Evolutionary conservation across 164 flowering plant species (phyloP).

Genomic region (Buxus sempervirens): DNA sequence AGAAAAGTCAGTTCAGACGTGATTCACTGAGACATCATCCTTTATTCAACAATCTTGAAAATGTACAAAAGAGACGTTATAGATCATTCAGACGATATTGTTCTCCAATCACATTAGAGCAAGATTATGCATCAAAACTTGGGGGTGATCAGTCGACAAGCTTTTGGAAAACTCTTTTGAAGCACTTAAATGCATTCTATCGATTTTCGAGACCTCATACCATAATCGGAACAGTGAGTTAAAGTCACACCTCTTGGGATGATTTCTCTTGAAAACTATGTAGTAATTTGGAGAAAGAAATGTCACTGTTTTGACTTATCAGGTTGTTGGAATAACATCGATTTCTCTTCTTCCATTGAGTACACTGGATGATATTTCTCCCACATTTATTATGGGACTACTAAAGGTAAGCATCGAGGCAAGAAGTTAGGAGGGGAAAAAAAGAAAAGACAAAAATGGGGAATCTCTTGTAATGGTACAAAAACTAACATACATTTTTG

Average conservation of each 20-base stretch:
- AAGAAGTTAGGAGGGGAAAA: too few species aligned
- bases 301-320: not conserved
- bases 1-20: not conserved
- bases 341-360: constrained; percentile 41
- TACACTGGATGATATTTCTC: constrained; percentile 23
- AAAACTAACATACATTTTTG: not conserved
- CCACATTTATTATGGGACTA: constrained; percentile 25
- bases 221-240: constrained; percentile 39
- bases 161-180: not conserved
- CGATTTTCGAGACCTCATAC: constrained; percentile 40
- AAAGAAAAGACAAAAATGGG: not conserved
- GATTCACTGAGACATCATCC: constrained; percentile 2
- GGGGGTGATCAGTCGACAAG: constrained; percentile 9
- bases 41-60: not conserved
- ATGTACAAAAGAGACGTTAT: not conserved
- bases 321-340: constrained; percentile 33
- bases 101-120: constrained; percentile 7
- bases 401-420: constrained; percentile 26
- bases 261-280: not conserved
- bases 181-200: constrained; percentile 23
- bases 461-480: not conserved
- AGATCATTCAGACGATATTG: not conserved
- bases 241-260: not conserved
- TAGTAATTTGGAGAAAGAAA: not conserved
- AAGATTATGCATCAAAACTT: constrained; percentile 12